Conservation (phyloP, 495 filamentous ascomycete genomes). For the Chaetomium fimeti region DNA sequence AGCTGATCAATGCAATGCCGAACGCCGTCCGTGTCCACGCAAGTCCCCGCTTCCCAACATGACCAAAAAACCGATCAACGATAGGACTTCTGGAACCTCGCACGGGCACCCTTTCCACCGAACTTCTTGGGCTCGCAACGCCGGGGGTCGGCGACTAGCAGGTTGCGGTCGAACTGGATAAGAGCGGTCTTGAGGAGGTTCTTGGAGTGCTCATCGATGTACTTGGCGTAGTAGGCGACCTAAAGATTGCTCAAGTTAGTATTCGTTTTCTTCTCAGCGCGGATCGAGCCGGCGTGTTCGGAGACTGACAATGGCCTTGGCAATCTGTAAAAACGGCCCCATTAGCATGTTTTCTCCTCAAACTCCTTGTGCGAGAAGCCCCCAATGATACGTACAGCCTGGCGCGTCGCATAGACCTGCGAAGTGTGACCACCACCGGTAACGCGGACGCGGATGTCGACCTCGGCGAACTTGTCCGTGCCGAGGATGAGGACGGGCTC, state of each 20-base stretch:
- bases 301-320: conserved; percentile 59
- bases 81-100: conserved; percentile 90
- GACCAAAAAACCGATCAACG: conserved; percentile 51
- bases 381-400: conserved; percentile 57
- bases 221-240: conserved; percentile 99
- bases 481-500: conserved; percentile 96
- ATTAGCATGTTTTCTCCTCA: conserved; percentile 21
- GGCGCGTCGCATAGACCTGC: conserved; percentile 97
- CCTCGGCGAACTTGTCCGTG: conserved; percentile 77
- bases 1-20: conserved; percentile 41
- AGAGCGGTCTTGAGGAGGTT: conserved; percentile 96
- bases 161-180: conserved; percentile 90
- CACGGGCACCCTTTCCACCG: conserved; percentile 85
- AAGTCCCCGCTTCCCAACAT: conserved; percentile 33
- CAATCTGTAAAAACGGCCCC: conserved; percentile 54
- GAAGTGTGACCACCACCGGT: conserved; percentile 95
- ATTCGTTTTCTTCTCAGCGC: conserved; percentile 11
- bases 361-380: not conserved
- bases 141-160: conserved; percentile 96
- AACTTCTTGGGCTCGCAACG: conserved; percentile 95
- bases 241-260: conserved; percentile 25
- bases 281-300: conserved; percentile 10
- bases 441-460: conserved; percentile 97
- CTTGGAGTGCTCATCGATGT: conserved; percentile 99
- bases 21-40: conserved; percentile 42